Conservation (phyloP, 2,329 filamentous ascomycete species). For the Aspergillus flavus region DNA sequence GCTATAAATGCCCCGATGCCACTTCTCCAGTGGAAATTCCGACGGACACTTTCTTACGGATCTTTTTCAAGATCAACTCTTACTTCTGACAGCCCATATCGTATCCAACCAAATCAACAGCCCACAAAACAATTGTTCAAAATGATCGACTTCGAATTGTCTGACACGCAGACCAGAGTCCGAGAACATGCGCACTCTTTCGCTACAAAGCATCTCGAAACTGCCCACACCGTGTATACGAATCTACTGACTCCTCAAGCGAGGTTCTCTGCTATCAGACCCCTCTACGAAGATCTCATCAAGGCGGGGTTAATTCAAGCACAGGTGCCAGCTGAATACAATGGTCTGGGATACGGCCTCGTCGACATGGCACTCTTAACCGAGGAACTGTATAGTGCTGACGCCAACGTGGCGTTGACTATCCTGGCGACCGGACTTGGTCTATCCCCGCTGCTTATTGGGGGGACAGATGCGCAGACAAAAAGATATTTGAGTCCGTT, state of each 20-base stretch:
- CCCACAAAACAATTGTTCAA: neutral
- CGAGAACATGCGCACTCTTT: slow-evolving; percentile 5
- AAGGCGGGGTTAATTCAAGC: slow-evolving; percentile 51
- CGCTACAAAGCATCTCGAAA: neutral
- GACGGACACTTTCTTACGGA: neutral
- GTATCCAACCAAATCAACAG: too few relatives aligned
- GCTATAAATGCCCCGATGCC: neutral
- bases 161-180: neutral
- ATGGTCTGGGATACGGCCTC: slow-evolving; percentile 50
- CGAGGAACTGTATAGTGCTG: slow-evolving; percentile 57
- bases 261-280: slow-evolving; percentile 52
- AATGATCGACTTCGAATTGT: slow-evolving; percentile 15
- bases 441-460: slow-evolving; percentile 54
- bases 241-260: slow-evolving; percentile 30
- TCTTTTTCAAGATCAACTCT: neutral
- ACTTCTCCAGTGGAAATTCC: neutral
- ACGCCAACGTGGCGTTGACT: slow-evolving; percentile 53
- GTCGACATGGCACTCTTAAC: slow-evolving; percentile 55
- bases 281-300: slow-evolving; percentile 51
- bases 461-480: slow-evolving; percentile 37
- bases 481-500: slow-evolving; percentile 51
- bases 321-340: slow-evolving; percentile 50
- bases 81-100: neutral
- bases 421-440: slow-evolving; percentile 57
- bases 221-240: slow-evolving; percentile 2